Evolutionary conservation across 2,329 filamentous ascomycete species (phyloP), one percentile per base, ranked within the genome.

Genomic region (Endoconidiophora polonica): DNA sequence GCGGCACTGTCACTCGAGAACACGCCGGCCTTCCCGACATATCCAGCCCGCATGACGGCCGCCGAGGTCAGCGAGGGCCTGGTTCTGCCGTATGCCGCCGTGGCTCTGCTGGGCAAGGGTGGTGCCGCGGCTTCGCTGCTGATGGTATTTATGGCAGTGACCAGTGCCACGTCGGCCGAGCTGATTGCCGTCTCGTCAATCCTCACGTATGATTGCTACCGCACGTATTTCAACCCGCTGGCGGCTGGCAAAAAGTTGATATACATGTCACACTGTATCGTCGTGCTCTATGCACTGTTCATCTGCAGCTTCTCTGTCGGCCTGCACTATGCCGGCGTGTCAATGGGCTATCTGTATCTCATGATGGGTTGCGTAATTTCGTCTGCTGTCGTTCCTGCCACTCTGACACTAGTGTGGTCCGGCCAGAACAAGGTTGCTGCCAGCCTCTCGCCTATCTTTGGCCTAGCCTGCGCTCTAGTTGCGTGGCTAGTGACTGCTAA

Each of bases 361-460:
- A 76, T 94, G 60, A 94, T 94, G 87, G 88, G 87, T 5, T 83
- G 87, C 46, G 85, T 94, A 58, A 91, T 94, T 60, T 86, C 81
- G 0, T 77, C 83, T 0, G 87, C 86, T 2, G 86, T 94, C 3
- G 72, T 94, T 10, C 87, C 88, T 0, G 84, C 86, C 0, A 81
- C 85, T 0, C 67, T 94, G 55, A 84, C 86, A 0, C 72, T 94
- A 0, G 70, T 87, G 53, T 94, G 86, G 86, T 76, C 74, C 46
- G 77, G 81, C 2, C 86, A 93, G 62, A 86, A 84, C 58, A 77
- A 75, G 66, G 75, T 75, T 58, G 82, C 83, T 0, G 83, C 82
- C 0, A 77, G 76, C 1, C 65, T 79, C 9, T 76, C 79, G 0
- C 83, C 83, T 0, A 69, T 80, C 1, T 68, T 86, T 1, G 83